These are phyloP conservation scores for Verticillium nubilum DNA, from an alignment of 2,329 filamentous ascomycete genomes.

Conservation along the genomic window DNA sequence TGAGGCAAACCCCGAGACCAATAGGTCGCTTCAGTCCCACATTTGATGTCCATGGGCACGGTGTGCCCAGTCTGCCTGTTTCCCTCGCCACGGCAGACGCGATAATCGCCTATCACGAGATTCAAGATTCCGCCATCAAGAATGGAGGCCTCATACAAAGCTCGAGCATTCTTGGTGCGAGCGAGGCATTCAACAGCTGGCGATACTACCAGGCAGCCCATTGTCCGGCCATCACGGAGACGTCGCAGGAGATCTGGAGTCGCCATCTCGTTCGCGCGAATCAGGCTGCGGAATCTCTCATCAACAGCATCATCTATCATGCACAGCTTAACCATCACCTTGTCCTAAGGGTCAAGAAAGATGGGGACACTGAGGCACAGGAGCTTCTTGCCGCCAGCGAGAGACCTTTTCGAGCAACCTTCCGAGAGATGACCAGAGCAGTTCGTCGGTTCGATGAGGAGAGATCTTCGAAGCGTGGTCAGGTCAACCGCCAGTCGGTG, in stretches of 20 bases:
- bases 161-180: background rate
- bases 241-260: background rate
- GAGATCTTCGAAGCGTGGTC: background rate
- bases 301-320: conserved; percentile 3
- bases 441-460: background rate
- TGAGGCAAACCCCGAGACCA: background rate
- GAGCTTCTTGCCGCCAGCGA: background rate
- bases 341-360: background rate
- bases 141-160: conserved; percentile 1
- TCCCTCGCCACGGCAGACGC: background rate
- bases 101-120: conserved; percentile 3
- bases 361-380: background rate
- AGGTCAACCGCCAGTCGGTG: background rate
- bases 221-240: background rate
- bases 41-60: background rate
- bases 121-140: conserved; percentile 1
- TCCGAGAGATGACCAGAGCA: background rate
- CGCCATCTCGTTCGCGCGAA: conserved; percentile 1
- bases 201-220: conserved; percentile 5
- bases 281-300: conserved; percentile 5
- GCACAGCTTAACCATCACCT: background rate
- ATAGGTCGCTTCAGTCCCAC: background rate
- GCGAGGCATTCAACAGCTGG: conserved; percentile 5
- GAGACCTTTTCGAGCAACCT: background rate
- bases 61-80: background rate